Evolutionary conservation across 2,329 filamentous ascomycete genomes (phyloP), one percentile per base, ranked within the genome.

Genomic region (Trichoderma simmonsii): DNA sequence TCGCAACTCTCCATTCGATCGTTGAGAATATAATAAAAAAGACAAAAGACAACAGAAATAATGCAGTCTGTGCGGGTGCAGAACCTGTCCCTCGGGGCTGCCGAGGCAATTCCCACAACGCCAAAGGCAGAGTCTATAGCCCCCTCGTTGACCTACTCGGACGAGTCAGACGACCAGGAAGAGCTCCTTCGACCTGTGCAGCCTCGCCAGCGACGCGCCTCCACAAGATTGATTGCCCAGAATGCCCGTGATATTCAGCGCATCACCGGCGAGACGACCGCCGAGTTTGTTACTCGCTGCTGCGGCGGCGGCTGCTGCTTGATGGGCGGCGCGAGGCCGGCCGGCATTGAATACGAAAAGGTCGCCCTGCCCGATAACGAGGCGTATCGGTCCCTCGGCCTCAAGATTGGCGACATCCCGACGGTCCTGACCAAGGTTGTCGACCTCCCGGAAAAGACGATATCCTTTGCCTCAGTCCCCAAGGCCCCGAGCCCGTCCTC

Each of bases 381-480:
- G 73, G 96, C 96, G 18, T 99, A 93, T 83, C 87, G 89, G 71
- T 93, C 91, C 73, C 86, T 99, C 63, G 86, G 90, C 67, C 87
- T 98, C 76, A 92, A 91, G 77, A 86, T 98, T 73, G 90, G 90
- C 71, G 87, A 90, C 36, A 89, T 98, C 68, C 92, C 91, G 6
- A 93, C 90, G 64, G 85, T 87, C 21, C 85, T 98, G 73, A 93
- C 91, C 54, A 91, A 90, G 76, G 83, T 95, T 28, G 85, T 89
- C 70, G 89, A 92, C 8, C 80, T 97, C 63, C 94, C 95, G 1
- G 88, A 91, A 61, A 91, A 93, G 82, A 95, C 88, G 0, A 87
- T 94, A 48, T 92, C 90, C 3, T 88, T 97, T 68, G 86, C 90
- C 73, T 85, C 91, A 7, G 82, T 92, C 51, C 83, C 83, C 77